These are phyloP conservation scores for Ascochyta lentis DNA, from an alignment of 2,329 filamentous ascomycete species.

Conservation along the genomic window DNA sequence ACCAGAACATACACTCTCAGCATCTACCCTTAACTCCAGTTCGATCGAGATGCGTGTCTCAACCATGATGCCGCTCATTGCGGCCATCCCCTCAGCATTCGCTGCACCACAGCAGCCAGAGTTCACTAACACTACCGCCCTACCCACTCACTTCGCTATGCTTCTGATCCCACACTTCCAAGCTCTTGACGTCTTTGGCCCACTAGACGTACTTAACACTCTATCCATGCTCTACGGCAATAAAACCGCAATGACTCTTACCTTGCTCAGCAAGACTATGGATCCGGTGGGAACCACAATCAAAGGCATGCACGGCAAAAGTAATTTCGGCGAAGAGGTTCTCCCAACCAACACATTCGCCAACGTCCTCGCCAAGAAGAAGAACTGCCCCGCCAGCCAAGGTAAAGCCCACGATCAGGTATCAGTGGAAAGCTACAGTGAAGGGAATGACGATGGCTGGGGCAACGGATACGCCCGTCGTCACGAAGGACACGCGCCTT, in stretches of 20 bases:
- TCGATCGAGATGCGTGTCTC: slow-evolving; percentile 17
- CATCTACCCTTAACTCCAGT: neutral
- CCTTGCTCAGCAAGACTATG: slow-evolving; percentile 35
- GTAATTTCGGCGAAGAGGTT: slow-evolving; percentile 48
- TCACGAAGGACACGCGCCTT: slow-evolving; percentile 8
- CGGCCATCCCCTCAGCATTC: slow-evolving; percentile 10
- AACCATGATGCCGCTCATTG: slow-evolving; percentile 17
- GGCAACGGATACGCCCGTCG: slow-evolving; percentile 19
- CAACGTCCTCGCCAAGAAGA: slow-evolving; percentile 47
- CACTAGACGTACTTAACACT: slow-evolving; percentile 53
- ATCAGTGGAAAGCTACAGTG: neutral
- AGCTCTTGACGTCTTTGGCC: slow-evolving; percentile 51
- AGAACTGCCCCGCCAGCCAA: neutral
- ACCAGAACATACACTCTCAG: neutral
- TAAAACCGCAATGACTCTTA: slow-evolving; percentile 32
- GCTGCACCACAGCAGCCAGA: slow-evolving; percentile 22
- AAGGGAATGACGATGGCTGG: slow-evolving; percentile 7
- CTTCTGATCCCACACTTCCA: slow-evolving; percentile 34
- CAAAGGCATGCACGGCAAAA: slow-evolving; percentile 18
- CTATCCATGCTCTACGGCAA: slow-evolving; percentile 37
- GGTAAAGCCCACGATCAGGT: slow-evolving; percentile 6
- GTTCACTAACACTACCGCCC: slow-evolving; percentile 30
- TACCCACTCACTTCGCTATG: slow-evolving; percentile 35
- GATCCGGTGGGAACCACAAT: slow-evolving; percentile 37
- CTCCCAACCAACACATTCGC: slow-evolving; percentile 62